Percentiles rank a stretch among this genome's conserved stretches.
phyloP scores from a whole-genome alignment of 148 eudicot genomes.

The Rhododendron ferrugineum region DNA sequence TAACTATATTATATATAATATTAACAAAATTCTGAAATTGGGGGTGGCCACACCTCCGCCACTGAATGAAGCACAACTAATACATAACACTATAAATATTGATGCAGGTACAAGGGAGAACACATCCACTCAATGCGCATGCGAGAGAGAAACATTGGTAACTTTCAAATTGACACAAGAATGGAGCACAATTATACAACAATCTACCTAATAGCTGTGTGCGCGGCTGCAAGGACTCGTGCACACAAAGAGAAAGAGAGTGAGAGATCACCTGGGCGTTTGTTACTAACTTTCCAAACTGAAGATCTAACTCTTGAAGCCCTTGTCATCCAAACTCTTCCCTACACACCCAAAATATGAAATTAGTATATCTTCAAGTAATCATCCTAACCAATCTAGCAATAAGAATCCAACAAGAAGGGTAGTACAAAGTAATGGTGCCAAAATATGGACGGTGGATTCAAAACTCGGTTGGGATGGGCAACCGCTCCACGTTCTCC shows the following conservation, averaged over 20 bases:
- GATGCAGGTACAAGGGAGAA: not conserved
- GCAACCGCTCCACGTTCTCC: too few relatives aligned
- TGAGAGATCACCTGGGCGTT: slow-evolving; percentile 63
- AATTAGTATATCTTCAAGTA: not conserved
- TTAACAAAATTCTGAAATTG: too few relatives aligned
- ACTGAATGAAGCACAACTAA: not conserved
- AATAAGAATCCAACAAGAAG: not conserved
- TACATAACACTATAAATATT: not conserved
- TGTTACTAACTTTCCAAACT: slow-evolving; percentile 78
- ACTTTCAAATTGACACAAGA: not conserved
- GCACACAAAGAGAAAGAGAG: not conserved
- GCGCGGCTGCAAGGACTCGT: not conserved
- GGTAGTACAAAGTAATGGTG: not conserved
- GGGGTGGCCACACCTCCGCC: too few relatives aligned
- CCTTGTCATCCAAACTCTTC: slow-evolving; percentile 62
- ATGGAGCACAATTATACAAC: not conserved
- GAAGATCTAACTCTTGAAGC: slow-evolving; percentile 84
- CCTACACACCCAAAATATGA: slow-evolving; percentile 34
- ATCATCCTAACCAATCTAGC: not conserved
- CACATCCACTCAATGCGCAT: not conserved
- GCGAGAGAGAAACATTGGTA: not conserved
- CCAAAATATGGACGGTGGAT: too few relatives aligned
- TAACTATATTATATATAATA: too few relatives aligned
- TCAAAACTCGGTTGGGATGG: too few relatives aligned
- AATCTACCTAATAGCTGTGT: not conserved